Evolutionary conservation across 257 asterid species (phyloP), one percentile per base, ranked within the genome.

Genomic region (Solanum clarkiae): DNA sequence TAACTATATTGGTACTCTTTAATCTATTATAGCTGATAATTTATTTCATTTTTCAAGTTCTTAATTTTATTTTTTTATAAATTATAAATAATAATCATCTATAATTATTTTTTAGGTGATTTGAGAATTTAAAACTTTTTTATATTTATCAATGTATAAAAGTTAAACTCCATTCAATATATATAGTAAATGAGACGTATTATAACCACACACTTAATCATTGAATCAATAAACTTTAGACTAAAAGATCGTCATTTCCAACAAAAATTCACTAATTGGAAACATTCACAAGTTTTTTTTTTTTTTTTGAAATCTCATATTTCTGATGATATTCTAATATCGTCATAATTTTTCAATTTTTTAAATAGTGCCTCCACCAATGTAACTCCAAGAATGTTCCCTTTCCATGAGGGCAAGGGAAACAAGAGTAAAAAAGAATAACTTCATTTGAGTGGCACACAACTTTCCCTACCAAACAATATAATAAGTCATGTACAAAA

Each of bases 401-500:
- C 84, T 85, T 72, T 69, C 40, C 75, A 81, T 22, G 75, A 81
- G 24, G 44, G 82, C 62, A 49, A 75, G 82, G 42, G 62, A 75
- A 75, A 74, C 9, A 47, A 13, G 59, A 20, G 80, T 24, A 47
- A 75, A 22, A 22, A 49, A 4, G 15, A 49, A 24, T 22, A 15
- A 49, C 60, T 20, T 54, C 84, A 86, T 86, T 85, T 85, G 75
- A 88, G 89, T 85, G 85, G 22, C 89, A 84, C 84, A 87, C 51
- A 29, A 74, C 83, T 75, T 81, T 77, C 51, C 44, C 88, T 68
- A 90, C 93, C 94, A 87, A 90, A 93, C 94, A 17, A 45, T 40
- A 70, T 15, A 14, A 42, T 47, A 56, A 42, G 32, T n/a, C n/a
- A 56, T 82, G 45, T 82, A 66, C 15, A 22, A 59, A 62, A 29